These are phyloP conservation scores for Penicillium oxalicum DNA, from an alignment of 2,329 filamentous ascomycete species.

Conservation along the genomic window DNA sequence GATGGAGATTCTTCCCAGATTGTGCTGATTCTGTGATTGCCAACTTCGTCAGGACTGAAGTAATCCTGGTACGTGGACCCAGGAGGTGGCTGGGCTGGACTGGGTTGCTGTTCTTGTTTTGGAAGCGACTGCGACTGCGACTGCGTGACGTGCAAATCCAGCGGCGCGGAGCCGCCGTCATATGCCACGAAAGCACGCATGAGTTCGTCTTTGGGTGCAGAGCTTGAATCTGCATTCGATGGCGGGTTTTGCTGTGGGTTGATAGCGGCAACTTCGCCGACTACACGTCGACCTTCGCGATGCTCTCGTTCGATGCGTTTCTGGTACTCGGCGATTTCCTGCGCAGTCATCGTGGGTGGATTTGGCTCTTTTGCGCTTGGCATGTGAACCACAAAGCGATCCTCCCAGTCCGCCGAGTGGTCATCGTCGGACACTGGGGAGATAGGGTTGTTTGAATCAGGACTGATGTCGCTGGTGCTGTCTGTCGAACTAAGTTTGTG, in stretches of 20 bases:
- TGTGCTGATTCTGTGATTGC: conserved; percentile 32
- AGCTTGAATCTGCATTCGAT: conserved; percentile 27
- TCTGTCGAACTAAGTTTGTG: conserved; percentile 16
- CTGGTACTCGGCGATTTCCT: conserved; percentile 38
- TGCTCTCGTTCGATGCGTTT: conserved; percentile 31
- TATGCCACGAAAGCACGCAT: conserved; percentile 9
- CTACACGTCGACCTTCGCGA: conserved; percentile 25
- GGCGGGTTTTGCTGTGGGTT: conserved; percentile 28
- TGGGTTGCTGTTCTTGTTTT: conserved; percentile 1
- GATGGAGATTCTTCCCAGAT: conserved; percentile 30
- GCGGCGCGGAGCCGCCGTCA: conserved; percentile 11
- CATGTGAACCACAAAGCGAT: conserved; percentile 41
- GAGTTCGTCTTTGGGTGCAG: conserved; percentile 8
- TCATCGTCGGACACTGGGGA: conserved; percentile 29
- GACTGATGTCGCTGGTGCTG: conserved; percentile 21
- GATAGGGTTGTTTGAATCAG: conserved; percentile 23
- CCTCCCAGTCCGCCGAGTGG: conserved; percentile 32
- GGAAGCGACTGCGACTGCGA: conserved; percentile 5
- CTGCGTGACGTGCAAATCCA: background rate
- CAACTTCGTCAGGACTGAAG: conserved; percentile 37
- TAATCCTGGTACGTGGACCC: conserved; percentile 20
- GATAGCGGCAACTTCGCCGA: conserved; percentile 27
- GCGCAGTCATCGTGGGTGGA: conserved; percentile 34
- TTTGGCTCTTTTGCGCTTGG: conserved; percentile 39
- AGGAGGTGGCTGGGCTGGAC: conserved; percentile 2